Percentiles rank a stretch among this genome's conserved stretches.
phyloP scores from a whole-genome alignment of 176 grass and related monocot species.

The Luzula sylvatica region DNA sequence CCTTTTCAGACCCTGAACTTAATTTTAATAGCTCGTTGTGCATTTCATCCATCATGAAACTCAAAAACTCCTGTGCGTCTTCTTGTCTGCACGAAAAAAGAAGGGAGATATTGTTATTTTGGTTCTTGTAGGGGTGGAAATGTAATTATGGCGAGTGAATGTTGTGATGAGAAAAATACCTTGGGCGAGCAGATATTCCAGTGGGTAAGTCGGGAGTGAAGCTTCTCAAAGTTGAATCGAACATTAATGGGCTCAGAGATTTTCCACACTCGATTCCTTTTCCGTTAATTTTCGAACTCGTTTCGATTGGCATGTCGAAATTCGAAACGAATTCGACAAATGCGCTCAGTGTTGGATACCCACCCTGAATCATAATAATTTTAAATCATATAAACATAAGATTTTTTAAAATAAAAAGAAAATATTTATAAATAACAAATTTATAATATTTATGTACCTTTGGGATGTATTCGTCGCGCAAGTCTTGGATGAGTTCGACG shows the following conservation, averaged over 20 bases:
- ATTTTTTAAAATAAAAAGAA: conserved; percentile 10
- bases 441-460: conserved; percentile 43
- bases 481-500: conserved; percentile 54
- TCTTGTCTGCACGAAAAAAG: conserved; percentile 47
- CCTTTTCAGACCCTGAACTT: conserved; percentile 36
- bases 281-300: conserved; percentile 41
- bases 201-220: conserved; percentile 69
- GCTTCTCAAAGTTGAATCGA: conserved; percentile 62
- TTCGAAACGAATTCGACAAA: conserved; percentile 82
- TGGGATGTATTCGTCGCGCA: conserved; percentile 48
- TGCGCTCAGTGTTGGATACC: conserved; percentile 64
- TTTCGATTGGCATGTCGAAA: conserved; percentile 56
- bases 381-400: neutral
- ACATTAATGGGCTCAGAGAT: conserved; percentile 65
- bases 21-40: conserved; percentile 90
- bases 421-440: too few relatives aligned
- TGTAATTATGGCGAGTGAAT: too few relatives aligned
- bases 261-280: conserved; percentile 45
- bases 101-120: neutral
- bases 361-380: conserved; percentile 34
- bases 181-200: conserved; percentile 59
- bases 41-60: conserved; percentile 92
- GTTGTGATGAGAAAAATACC: conserved; percentile 29
- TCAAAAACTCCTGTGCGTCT: conserved; percentile 95
- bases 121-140: too few relatives aligned